Evolutionary conservation across 23 red algal species (phyloP).

Genomic region (Porphyridium purpureum): DNA sequence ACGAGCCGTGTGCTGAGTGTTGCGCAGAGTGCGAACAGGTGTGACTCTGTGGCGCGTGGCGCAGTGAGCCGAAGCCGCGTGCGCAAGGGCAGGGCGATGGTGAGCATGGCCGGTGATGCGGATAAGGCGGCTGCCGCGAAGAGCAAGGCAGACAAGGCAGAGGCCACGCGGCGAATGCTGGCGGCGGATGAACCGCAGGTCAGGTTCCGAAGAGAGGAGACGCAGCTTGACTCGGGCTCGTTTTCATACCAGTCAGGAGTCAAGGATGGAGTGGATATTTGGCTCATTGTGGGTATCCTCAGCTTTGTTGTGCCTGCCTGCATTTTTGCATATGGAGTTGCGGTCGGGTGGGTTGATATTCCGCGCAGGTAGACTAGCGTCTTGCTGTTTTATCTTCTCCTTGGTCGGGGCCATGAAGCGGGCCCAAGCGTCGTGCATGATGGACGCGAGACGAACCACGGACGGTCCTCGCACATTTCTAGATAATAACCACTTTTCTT

Average conservation of each 20-base stretch:
- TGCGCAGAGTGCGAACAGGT: too few species aligned
- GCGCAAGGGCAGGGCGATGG: too few species aligned
- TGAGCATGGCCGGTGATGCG: too few species aligned
- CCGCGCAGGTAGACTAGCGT: conserved; percentile 13
- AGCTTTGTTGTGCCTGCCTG: conserved; percentile 25
- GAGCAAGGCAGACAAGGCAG: conserved; percentile 11
- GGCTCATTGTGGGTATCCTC: conserved; percentile 36
- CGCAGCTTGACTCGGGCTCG: conserved; percentile 3
- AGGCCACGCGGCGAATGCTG: conserved; percentile 22
- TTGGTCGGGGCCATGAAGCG: too few species aligned
- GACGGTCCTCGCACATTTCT: too few species aligned
- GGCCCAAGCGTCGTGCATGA: too few species aligned
- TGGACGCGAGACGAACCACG: too few species aligned
- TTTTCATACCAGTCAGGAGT: conserved; percentile 21
- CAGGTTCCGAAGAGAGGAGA: conserved; percentile 38
- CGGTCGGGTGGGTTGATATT: conserved; percentile 21
- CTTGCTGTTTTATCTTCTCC: background rate
- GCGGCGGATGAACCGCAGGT: conserved; percentile 23
- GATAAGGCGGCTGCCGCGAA: too few species aligned
- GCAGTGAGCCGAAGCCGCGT: too few species aligned
- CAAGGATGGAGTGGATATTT: conserved; percentile 26
- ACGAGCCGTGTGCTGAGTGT: too few species aligned
- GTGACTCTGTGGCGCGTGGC: too few species aligned
- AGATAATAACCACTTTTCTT: too few species aligned
- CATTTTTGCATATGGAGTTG: conserved; percentile 32